phyloP scores from a whole-genome alignment of 2,329 filamentous ascomycete species.

The Fusarium chlamydosporum region DNA sequence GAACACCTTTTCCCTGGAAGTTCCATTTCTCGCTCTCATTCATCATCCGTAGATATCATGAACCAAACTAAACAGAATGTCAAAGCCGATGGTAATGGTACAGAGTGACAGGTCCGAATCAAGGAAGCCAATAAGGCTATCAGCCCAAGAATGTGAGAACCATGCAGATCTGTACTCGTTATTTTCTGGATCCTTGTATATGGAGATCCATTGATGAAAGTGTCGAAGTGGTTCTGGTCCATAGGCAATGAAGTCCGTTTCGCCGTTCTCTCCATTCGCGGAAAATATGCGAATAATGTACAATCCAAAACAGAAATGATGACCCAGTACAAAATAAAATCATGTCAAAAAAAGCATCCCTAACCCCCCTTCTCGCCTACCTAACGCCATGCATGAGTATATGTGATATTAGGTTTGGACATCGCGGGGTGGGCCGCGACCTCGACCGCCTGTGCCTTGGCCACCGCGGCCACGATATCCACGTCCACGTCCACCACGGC shows the following conservation, averaged over 20 bases:
- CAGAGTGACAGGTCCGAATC: slow-evolving; percentile 48
- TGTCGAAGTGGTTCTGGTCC: slow-evolving; percentile 49
- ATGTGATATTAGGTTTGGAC: slow-evolving; percentile 53
- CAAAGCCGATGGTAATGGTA: slow-evolving; percentile 53
- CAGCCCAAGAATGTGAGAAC: slow-evolving; percentile 35
- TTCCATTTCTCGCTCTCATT: slow-evolving; percentile 49
- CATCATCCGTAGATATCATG: slow-evolving; percentile 52
- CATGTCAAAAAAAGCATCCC: slow-evolving; percentile 51
- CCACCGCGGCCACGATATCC: slow-evolving; percentile 59
- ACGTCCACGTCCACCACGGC: slow-evolving; percentile 57
- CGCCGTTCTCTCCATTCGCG: slow-evolving; percentile 57
- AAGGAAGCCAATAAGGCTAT: slow-evolving; percentile 43
- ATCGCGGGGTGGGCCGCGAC: slow-evolving; percentile 56
- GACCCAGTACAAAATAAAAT: slow-evolving; percentile 51
- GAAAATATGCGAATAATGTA: slow-evolving; percentile 59
- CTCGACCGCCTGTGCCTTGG: slow-evolving; percentile 54
- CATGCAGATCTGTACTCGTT: slow-evolving; percentile 41
- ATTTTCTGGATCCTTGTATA: slow-evolving; percentile 26
- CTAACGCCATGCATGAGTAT: slow-evolving; percentile 51
- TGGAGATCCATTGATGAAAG: slow-evolving; percentile 36
- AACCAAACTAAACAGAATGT: slow-evolving; percentile 52
- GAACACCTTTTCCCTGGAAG: slow-evolving; percentile 45
- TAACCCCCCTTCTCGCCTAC: slow-evolving; percentile 43
- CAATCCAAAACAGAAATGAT: slow-evolving; percentile 58
- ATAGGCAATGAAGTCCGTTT: slow-evolving; percentile 53